phyloP scores from a whole-genome alignment of 495 filamentous ascomycete genomes.

The Daldinia vernicosa region DNA sequence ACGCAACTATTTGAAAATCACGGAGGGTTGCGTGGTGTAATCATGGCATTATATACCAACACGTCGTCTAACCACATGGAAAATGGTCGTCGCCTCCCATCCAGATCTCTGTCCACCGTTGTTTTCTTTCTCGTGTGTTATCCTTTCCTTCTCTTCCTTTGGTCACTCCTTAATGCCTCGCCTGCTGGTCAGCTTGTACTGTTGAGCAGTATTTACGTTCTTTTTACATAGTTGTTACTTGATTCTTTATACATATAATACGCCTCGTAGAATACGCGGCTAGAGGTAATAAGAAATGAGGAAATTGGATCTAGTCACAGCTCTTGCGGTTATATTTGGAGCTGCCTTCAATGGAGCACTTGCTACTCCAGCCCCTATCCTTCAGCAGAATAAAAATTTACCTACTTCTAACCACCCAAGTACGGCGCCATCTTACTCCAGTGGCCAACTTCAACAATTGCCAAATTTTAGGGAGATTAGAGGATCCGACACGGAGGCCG shows the following conservation, averaged over 20 bases:
- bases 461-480: too few species aligned
- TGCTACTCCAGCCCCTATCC: conserved; percentile 11
- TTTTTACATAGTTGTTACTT: conserved; percentile 18
- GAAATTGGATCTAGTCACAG: conserved; percentile 23
- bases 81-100: conserved; percentile 15
- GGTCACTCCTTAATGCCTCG: conserved; percentile 31
- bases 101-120: conserved; percentile 19
- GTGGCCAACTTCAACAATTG: too few species aligned
- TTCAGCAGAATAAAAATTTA: conserved; percentile 1
- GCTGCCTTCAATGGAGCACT: conserved; percentile 25
- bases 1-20: conserved; percentile 23
- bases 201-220: conserved; percentile 43
- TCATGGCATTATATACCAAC: conserved; percentile 30
- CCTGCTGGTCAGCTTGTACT: conserved; percentile 45
- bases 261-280: neutral
- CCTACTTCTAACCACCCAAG: too few species aligned
- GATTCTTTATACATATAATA: conserved; percentile 12
- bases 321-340: conserved; percentile 21
- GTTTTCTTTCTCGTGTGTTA: conserved; percentile 21
- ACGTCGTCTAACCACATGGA: conserved; percentile 21
- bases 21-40: conserved; percentile 25
- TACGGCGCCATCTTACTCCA: too few species aligned
- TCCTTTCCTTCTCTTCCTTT: conserved; percentile 17
- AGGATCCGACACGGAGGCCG: too few species aligned
- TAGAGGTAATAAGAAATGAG: conserved; percentile 22